Evolutionary conservation across 345 rosid genomes (phyloP).

Genomic region (Turritis glabra): DNA sequence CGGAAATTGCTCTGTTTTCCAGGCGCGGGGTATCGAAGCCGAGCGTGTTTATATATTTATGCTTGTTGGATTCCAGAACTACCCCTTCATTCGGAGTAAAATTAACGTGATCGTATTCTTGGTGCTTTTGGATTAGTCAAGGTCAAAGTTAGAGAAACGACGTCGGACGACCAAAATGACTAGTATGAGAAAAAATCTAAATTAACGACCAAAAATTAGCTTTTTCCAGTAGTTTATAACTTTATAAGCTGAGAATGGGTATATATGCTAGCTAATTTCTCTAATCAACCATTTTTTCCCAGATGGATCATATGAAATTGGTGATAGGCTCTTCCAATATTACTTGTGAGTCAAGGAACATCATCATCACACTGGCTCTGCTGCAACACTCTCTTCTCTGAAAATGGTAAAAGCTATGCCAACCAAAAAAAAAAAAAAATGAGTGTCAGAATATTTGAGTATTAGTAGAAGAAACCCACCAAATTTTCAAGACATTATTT

Average conservation of each 20-base stretch:
- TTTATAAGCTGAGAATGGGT: constrained; percentile 16
- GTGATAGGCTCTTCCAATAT: neutral
- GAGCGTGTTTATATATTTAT: neutral
- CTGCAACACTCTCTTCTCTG: constrained; percentile 48
- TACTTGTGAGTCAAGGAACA: constrained; percentile 34
- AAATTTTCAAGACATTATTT: neutral
- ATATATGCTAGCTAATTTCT: constrained; percentile 18
- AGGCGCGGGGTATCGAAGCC: neutral
- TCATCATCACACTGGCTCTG: constrained; percentile 35
- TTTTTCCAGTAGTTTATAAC: neutral
- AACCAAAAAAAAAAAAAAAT: constrained; percentile 14
- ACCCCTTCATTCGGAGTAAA: neutral
- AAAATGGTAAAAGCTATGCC: constrained; percentile 60
- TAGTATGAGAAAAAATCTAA: neutral
- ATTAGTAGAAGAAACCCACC: neutral
- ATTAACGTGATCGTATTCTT: neutral
- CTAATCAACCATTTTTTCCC: constrained; percentile 18
- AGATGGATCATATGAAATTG: neutral
- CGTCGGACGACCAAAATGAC: neutral
- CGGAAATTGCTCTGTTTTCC: neutral
- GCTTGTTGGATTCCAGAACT: neutral
- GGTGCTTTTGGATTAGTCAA: neutral
- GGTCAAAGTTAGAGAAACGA: neutral
- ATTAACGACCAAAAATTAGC: constrained; percentile 26
- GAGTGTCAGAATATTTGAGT: neutral